Evolutionary conservation across 768 basidiomycete species (phyloP).

Genomic region (Clitopilus passeckerianus): DNA sequence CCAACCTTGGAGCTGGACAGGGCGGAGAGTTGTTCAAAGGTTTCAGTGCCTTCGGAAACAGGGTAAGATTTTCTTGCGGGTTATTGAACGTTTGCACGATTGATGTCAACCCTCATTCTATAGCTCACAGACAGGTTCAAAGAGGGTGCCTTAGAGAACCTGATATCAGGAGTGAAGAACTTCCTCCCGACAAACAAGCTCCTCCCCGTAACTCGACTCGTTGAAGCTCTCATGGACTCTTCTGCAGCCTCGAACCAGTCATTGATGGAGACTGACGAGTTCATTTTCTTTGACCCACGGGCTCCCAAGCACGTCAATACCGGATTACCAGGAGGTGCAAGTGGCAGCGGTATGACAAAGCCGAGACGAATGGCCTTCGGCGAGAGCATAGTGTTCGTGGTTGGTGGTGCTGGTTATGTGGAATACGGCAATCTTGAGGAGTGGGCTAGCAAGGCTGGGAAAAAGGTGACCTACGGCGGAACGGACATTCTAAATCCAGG

Average conservation of each 20-base stretch:
- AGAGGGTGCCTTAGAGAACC: constrained; percentile 94
- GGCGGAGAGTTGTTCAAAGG: constrained; percentile 91
- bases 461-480: constrained; percentile 88
- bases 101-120: neutral
- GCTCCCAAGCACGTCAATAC: constrained; percentile 55
- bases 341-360: constrained; percentile 36
- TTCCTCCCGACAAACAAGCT: constrained; percentile 95
- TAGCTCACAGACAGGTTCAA: constrained; percentile 91
- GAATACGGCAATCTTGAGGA: constrained; percentile 97
- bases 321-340: constrained; percentile 48
- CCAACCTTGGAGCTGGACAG: constrained; percentile 58
- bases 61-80: constrained; percentile 42
- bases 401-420: constrained; percentile 95
- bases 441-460: constrained; percentile 81
- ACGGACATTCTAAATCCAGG: constrained; percentile 93
- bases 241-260: constrained; percentile 92
- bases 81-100: neutral
- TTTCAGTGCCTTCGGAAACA: constrained; percentile 87
- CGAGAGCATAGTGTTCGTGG: constrained; percentile 89
- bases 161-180: constrained; percentile 97
- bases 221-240: constrained; percentile 97
- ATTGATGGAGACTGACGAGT: constrained; percentile 94
- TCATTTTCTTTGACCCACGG: constrained; percentile 88
- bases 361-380: constrained; percentile 68
- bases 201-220: constrained; percentile 85